Evolutionary conservation across 306 rosid species (phyloP).

Genomic region (Glycine latifolia): DNA sequence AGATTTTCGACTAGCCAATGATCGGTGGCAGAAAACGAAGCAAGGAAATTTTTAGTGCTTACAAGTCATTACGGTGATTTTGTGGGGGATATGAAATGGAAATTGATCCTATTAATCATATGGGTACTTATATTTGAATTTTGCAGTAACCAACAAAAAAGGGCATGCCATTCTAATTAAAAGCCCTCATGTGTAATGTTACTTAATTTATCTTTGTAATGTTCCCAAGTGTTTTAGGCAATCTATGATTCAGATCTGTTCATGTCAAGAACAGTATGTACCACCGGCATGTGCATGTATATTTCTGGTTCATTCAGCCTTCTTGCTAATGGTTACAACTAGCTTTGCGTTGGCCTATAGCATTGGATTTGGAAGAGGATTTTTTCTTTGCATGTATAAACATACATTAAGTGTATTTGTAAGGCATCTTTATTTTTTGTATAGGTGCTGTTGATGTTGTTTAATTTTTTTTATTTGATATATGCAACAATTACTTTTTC

Average conservation of each 20-base stretch:
- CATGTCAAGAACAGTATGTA: background rate
- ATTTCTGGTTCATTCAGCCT: background rate
- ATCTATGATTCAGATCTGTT: background rate
- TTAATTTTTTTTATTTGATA: too few species aligned
- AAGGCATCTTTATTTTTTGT: too few species aligned
- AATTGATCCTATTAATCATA: constrained; percentile 28
- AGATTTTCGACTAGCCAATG: constrained; percentile 72
- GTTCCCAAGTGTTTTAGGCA: background rate
- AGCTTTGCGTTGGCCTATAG: too few species aligned
- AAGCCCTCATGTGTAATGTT: constrained; percentile 45
- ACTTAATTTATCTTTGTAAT: background rate
- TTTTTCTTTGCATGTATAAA: too few species aligned
- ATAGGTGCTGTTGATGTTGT: too few species aligned
- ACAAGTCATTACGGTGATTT: constrained; percentile 28
- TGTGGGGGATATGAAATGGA: constrained; percentile 38
- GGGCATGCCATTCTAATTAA: constrained; percentile 46
- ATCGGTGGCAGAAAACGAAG: constrained; percentile 28
- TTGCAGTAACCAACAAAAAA: constrained; percentile 31
- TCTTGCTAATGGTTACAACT: background rate
- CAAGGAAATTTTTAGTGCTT: constrained; percentile 51
- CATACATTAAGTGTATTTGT: too few species aligned
- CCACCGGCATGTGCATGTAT: background rate
- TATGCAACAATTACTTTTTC: too few species aligned
- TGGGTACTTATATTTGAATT: constrained; percentile 35
- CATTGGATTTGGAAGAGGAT: too few species aligned